Evolutionary conservation across 768 basidiomycete genomes (phyloP).

Genomic region (Pleurotus platypus): DNA sequence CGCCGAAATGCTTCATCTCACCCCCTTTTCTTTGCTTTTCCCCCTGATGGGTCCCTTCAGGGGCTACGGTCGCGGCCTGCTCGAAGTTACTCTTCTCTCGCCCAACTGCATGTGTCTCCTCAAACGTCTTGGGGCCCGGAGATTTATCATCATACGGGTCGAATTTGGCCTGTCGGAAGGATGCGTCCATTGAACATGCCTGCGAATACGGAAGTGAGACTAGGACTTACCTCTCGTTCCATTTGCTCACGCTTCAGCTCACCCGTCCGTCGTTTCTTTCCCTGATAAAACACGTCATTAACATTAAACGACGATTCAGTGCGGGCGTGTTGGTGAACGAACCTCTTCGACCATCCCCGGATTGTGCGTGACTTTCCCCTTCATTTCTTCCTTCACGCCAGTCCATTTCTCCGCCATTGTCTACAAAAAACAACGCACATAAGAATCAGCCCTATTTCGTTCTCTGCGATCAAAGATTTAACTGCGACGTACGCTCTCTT

Average conservation of each 20-base stretch:
- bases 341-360: conserved; percentile 6
- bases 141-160: too few species aligned
- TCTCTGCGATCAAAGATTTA: not conserved
- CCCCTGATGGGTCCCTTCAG: conserved; percentile 19
- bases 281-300: not conserved
- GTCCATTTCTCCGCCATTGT: conserved; percentile 26
- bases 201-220: too few species aligned
- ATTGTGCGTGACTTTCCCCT: conserved; percentile 23
- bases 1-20: conserved; percentile 14
- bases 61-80: conserved; percentile 25
- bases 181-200: too few species aligned
- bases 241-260: not conserved
- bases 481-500: conserved; percentile 26
- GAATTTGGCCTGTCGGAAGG: too few species aligned
- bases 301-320: too few species aligned
- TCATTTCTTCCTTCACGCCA: conserved; percentile 29
- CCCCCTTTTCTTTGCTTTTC: conserved; percentile 21
- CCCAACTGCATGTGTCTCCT: not conserved
- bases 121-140: not conserved
- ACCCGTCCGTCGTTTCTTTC: conserved; percentile 1
- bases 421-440: conserved; percentile 10
- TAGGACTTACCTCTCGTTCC: not conserved
- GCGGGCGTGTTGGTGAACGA: not conserved
- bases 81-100: conserved; percentile 13
- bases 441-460: not conserved